phyloP scores from a whole-genome alignment of 495 filamentous ascomycete genomes.

The Immersiella caudata region DNA sequence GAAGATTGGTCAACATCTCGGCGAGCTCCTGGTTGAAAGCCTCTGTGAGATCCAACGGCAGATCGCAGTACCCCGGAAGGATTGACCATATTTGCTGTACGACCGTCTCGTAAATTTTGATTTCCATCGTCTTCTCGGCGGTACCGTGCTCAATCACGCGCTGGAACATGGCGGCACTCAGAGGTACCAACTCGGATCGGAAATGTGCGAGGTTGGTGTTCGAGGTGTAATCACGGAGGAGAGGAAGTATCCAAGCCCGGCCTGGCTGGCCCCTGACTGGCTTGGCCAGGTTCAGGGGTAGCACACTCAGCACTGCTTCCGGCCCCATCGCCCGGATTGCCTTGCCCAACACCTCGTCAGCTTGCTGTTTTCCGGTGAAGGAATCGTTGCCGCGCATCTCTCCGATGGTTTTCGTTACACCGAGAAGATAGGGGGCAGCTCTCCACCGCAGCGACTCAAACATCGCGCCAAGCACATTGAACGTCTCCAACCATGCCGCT shows the following conservation, averaged over 20 bases:
- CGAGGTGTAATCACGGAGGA: slow-evolving; percentile 79
- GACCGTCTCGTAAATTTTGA: slow-evolving; percentile 96
- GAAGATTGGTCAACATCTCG: slow-evolving; percentile 83
- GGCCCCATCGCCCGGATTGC: slow-evolving; percentile 90
- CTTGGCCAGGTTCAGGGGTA: slow-evolving; percentile 82
- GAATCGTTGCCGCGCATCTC: slow-evolving; percentile 86
- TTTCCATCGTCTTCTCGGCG: slow-evolving; percentile 84
- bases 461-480: slow-evolving; percentile 83
- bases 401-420: slow-evolving; percentile 75
- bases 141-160: slow-evolving; percentile 76
- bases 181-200: slow-evolving; percentile 77
- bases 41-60: slow-evolving; percentile 76
- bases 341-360: slow-evolving; percentile 82
- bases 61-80: slow-evolving; percentile 92
- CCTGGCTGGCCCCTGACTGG: slow-evolving; percentile 76
- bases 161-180: slow-evolving; percentile 90
- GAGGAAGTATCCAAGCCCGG: slow-evolving; percentile 90
- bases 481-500: slow-evolving; percentile 92
- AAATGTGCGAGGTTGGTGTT: slow-evolving; percentile 89
- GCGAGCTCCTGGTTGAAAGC: slow-evolving; percentile 89
- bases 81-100: slow-evolving; percentile 94
- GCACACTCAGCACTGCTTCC: slow-evolving; percentile 71
- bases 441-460: slow-evolving; percentile 88
- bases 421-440: slow-evolving; percentile 71
- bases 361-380: slow-evolving; percentile 93